These are phyloP conservation scores for Neckera pumila DNA, from an alignment of 225 moss, liverwort and hornwort genomes.

Conservation along the genomic window DNA sequence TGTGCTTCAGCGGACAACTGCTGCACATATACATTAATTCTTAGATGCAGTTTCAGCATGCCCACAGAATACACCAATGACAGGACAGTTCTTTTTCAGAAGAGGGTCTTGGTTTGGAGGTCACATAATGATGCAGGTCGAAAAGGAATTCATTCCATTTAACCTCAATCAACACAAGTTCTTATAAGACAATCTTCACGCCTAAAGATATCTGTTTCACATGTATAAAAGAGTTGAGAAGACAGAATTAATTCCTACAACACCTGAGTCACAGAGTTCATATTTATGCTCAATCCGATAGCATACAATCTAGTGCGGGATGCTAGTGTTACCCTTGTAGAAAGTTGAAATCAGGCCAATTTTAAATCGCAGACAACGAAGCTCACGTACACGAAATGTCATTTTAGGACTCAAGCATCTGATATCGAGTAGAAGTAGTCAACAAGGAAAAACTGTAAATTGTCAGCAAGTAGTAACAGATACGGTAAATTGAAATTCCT, in stretches of 20 bases:
- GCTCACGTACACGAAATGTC: not conserved
- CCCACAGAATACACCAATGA: not conserved
- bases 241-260: not conserved
- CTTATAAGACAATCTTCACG: not conserved
- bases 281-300: not conserved
- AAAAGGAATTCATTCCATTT: not conserved
- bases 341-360: not conserved
- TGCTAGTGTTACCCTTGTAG: not conserved
- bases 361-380: not conserved
- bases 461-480: not conserved
- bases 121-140: not conserved
- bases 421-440: not conserved
- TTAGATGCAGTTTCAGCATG: not conserved
- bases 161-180: not conserved
- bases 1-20: constrained; percentile 78
- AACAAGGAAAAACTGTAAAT: not conserved
- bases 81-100: not conserved
- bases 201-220: not conserved
- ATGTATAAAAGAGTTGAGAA: not conserved
- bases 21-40: not conserved
- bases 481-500: not conserved
- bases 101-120: not conserved
- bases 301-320: not conserved
- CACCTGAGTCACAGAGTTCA: not conserved
- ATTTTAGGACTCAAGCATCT: not conserved